Base-by-base conservation (phyloP, 352 stramenopile species). In the Phytopythium delawarense region DNA sequence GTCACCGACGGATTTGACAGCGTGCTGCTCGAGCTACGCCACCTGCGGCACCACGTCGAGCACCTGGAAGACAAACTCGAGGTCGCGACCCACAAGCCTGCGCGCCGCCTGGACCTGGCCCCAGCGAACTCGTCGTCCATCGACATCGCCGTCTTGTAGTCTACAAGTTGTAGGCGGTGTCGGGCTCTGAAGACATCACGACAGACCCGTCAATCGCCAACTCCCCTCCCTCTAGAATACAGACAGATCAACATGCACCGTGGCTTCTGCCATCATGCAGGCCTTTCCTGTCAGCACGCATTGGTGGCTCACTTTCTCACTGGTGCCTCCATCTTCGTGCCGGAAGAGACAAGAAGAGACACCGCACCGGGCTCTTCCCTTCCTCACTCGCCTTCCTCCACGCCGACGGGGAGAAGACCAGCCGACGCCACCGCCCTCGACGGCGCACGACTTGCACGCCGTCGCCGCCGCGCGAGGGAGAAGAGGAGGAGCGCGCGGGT, bases 21-120 rank as follows among this genome's bases (percentile, higher is more conserved):
- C 21, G 68, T 81, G 45, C 61, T 81, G 3, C 64, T 79, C 20
- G 74, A 81, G 68, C 74, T 81, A 42, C 67, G 74, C 18, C 78
- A 81, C 51, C 52, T 81, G 50, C 70, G 74, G 21, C 74, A 81
- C 56, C 74, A 78, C 55, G 74, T 82, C 28, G 64, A 80, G 40
- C 70, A 78, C 48, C 64, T 83, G 20, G 74, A 83, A 28, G 72
- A 78, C 42, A 83, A 83, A 52, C 74, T 83, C 40, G 66, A 80
- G 28, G 67, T 82, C 48, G 74, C 69, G 30, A 72, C 62, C n/a
- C 74, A 79, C 57, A 67, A 65, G 32, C 69, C 74, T 0, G 69
- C 68, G 11, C 60, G 71, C n/a, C 65, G 74, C 1, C 56, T 78
- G 5, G 74, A 71, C 30, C 45, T 79, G 12, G 35, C 63, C 13